Evolutionary conservation across 1,139 yeast species (phyloP).

Genomic region (Zygoascus sp.): DNA sequence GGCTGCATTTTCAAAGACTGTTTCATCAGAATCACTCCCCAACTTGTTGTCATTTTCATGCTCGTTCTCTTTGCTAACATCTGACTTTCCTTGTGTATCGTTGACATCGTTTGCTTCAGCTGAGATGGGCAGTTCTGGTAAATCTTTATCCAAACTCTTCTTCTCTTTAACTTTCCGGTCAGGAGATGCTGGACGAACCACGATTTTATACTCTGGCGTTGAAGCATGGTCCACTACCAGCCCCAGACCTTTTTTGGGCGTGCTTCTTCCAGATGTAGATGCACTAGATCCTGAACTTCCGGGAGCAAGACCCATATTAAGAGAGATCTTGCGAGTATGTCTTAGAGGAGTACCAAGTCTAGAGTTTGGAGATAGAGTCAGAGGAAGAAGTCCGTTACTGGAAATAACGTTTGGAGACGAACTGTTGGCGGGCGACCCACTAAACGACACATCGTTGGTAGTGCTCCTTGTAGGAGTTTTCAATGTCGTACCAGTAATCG

Average conservation of each 20-base stretch:
- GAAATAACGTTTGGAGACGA: constrained; percentile 12
- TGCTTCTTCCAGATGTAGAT: not conserved
- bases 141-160: not conserved
- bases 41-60: no score
- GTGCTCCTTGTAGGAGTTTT: not conserved
- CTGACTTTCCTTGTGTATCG: not conserved
- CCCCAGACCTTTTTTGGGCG: not conserved
- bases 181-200: constrained; percentile 1
- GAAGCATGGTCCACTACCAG: not conserved
- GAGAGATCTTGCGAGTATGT: not conserved
- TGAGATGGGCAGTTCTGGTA: not conserved
- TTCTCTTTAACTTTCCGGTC: not conserved
- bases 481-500: not conserved
- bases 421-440: constrained; percentile 17
- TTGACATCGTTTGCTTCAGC: not conserved
- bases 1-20: no score
- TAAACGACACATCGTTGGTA: not conserved
- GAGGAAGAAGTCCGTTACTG: constrained; percentile 23
- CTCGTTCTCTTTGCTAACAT: no score
- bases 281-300: not conserved
- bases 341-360: constrained; percentile 3
- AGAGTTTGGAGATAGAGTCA: constrained; percentile 25
- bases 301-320: not conserved
- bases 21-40: no score
- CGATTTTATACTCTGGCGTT: not conserved